Percentiles rank a stretch among this genome's conserved stretches.
Evolutionary conservation across 352 stramenopile genomes (phyloP).

Genomic region (Pythium inflatum): DNA sequence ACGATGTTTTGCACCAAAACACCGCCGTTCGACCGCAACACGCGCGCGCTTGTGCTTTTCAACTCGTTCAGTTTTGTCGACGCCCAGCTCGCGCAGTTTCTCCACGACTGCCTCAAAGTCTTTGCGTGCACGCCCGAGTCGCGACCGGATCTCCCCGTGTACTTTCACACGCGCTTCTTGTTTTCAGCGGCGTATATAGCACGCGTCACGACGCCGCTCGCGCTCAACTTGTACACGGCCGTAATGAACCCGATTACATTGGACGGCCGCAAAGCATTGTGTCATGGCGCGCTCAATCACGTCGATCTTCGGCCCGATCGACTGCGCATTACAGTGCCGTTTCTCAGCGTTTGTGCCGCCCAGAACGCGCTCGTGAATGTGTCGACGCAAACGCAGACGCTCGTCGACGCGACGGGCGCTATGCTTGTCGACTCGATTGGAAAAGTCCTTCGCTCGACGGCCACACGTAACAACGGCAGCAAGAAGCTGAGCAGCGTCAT

Average conservation of each 20-base stretch:
- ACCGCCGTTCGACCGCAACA: constrained; percentile 54
- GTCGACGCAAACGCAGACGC: constrained; percentile 6
- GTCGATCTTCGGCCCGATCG: constrained; percentile 70
- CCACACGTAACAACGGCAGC: constrained; percentile 15
- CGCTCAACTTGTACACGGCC: constrained; percentile 95
- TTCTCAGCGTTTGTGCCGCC: constrained; percentile 89
- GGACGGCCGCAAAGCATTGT: constrained; percentile 88
- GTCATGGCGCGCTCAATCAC: constrained; percentile 85
- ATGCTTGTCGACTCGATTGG: constrained; percentile 80
- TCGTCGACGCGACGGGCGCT: constrained; percentile 71
- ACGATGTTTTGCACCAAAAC: constrained; percentile 50
- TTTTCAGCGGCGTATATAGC: constrained; percentile 93
- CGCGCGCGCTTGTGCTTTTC: constrained; percentile 83
- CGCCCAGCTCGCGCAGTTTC: constrained; percentile 88
- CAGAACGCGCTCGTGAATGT: constrained; percentile 88
- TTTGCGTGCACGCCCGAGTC: constrained; percentile 90
- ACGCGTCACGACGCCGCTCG: constrained; percentile 92
- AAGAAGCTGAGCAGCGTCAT: constrained; percentile 47
- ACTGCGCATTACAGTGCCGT: constrained; percentile 64
- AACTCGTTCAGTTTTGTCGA: constrained; percentile 93
- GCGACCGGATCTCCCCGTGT: constrained; percentile 93
- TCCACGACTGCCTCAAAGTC: constrained; percentile 96
- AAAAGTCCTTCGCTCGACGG: constrained; percentile 72
- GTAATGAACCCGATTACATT: constrained; percentile 95
- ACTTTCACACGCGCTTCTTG: constrained; percentile 95